phyloP scores from a whole-genome alignment of 768 basidiomycete genomes.

The Tricholoma furcatifolium region DNA sequence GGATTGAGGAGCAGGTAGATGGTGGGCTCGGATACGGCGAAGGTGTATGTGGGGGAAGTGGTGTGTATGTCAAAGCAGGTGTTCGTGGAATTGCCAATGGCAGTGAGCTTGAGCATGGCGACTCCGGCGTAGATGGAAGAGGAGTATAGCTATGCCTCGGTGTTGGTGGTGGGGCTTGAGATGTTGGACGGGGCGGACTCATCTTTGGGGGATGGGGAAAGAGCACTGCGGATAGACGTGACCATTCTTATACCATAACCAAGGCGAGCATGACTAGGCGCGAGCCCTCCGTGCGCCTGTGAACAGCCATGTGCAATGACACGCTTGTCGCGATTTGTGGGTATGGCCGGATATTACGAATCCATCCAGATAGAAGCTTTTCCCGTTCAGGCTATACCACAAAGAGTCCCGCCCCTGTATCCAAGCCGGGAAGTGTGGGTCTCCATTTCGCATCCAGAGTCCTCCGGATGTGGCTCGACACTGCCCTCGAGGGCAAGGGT shows the following conservation, averaged over 20 bases:
- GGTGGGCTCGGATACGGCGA: constrained; percentile 3
- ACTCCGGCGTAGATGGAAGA: not conserved
- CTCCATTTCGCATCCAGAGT: not conserved
- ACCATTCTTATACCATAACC: constrained; percentile 3
- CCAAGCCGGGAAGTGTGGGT: not conserved
- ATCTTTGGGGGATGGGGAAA: not conserved
- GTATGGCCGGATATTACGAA: constrained; percentile 8
- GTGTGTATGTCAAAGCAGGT: not conserved
- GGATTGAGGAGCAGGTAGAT: not conserved
- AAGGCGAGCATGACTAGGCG: not conserved
- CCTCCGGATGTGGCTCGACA: constrained; percentile 2
- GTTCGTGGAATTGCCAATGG: not conserved
- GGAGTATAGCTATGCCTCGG: not conserved
- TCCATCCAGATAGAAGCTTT: not conserved
- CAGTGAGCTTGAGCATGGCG: not conserved
- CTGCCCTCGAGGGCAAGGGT: not conserved
- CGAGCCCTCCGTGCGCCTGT: not conserved
- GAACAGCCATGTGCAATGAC: constrained; percentile 14
- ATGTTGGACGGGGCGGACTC: not conserved
- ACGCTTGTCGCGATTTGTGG: constrained; percentile 8
- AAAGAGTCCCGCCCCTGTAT: constrained; percentile 1
- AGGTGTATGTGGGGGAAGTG: constrained; percentile 1
- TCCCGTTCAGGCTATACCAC: not conserved
- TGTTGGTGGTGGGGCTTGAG: not conserved
- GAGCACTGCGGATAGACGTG: not conserved